These are phyloP conservation scores for Coprinopsis sp. DNA, from an alignment of 768 basidiomycete genomes.

Conservation along the genomic window DNA sequence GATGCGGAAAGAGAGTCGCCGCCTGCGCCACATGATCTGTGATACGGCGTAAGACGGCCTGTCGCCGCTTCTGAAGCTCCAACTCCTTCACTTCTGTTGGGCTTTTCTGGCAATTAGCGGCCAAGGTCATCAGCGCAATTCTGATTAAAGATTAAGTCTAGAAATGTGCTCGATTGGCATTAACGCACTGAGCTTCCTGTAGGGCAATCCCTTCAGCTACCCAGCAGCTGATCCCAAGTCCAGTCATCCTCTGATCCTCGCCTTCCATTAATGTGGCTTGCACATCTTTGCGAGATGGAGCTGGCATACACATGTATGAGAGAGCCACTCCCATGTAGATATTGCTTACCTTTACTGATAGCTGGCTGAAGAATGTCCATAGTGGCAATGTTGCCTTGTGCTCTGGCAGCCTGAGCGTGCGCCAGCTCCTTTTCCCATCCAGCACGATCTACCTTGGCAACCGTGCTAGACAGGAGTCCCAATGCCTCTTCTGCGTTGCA, in stretches of 20 bases:
- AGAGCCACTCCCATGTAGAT: neutral
- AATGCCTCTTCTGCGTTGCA: neutral
- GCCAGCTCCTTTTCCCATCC: neutral
- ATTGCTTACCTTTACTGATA: neutral
- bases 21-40: no score
- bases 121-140: no score
- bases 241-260: neutral
- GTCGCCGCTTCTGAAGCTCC: no score
- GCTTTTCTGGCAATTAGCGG: no score
- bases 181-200: slow-evolving; percentile 7
- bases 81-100: no score
- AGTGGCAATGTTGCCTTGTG: neutral
- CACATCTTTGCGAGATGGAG: neutral
- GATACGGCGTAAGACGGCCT: no score
- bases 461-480: neutral
- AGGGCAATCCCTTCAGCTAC: neutral
- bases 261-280: neutral
- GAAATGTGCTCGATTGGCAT: no score
- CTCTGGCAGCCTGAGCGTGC: neutral
- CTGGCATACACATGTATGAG: no score
- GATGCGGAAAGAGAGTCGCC: no score
- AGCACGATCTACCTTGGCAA: neutral
- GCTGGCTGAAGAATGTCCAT: neutral
- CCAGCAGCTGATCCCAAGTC: neutral
- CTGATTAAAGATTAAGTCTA: no score